Evolutionary conservation across 1,284 basidiomycete species (phyloP), one percentile per base, ranked within the genome.

Genomic region (Rhodotorula sp.): DNA sequence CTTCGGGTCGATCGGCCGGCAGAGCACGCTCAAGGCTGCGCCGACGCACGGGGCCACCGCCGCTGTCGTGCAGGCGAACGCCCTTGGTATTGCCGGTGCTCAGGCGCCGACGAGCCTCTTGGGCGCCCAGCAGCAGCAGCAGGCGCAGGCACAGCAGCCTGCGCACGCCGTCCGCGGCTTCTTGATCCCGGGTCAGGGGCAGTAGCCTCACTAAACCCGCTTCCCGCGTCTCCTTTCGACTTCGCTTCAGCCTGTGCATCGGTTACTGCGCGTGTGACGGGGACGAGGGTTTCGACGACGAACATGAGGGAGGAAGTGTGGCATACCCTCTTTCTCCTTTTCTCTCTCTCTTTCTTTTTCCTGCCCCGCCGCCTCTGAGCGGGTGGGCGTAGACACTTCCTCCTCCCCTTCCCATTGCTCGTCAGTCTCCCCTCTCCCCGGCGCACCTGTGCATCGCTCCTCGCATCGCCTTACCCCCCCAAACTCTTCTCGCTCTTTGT

Each of bases 1-100:
- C 10, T 72, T 66, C 63, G 70, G 70, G 29, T 66, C 63, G 4
- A 19, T 72, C 48, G 21, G 44, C 19, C 63, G 66, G 37, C 48
- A 36, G 27, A 54, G n/a, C 2, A 51, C 46, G 6, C 19, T 67
- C 46, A 58, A 50, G 39, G 34, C 22, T 15, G 39, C 53, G 22
- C 54, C 55, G 6, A 22, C 63, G 7, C 21, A 36, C 13, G 53
- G 29, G 9, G 60, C 59, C 27, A 54, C 61, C 3, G 36, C 32
- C 6, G 67, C 55, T 2, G 61, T 50, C 21, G 60, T 64, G 53
- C 53, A 13, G 39, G 27, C 19, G 36, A 48, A 56, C 55, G 22
- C 60, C 22, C 46, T 50, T 48, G 48, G 32, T n/a, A 37, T 50
- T 6, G 29, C 36, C 19, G 57, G 50, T 22, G 29, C 54, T 9